Conservation (phyloP, 2,329 filamentous ascomycete genomes). For the Venturia aucupariae region DNA sequence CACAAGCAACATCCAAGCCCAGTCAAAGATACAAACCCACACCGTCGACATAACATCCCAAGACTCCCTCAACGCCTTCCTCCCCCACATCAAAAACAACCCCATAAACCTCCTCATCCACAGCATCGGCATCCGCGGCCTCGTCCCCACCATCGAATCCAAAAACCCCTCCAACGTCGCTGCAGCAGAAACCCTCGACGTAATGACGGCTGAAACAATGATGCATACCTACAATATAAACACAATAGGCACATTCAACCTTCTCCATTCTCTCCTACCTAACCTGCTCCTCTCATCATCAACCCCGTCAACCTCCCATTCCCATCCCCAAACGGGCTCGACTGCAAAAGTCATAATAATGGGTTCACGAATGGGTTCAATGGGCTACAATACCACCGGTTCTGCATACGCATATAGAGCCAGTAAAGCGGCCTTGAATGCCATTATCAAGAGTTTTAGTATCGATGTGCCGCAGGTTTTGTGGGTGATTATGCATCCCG, state of each 20-base stretch:
- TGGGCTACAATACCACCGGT: conserved; percentile 31
- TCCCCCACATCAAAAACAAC: conserved; percentile 15
- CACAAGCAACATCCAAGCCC: not conserved
- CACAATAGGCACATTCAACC: conserved; percentile 33
- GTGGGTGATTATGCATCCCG: conserved; percentile 37
- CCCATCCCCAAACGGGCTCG: not conserved
- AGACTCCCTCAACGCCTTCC: conserved; percentile 20
- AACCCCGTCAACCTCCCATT: too few species aligned
- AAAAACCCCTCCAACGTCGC: conserved; percentile 26
- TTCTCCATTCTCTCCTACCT: conserved; percentile 30
- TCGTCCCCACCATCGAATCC: conserved; percentile 26
- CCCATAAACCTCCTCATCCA: conserved; percentile 35
- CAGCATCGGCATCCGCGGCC: conserved; percentile 36
- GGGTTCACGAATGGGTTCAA: conserved; percentile 37
- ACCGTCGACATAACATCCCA: conserved; percentile 23
- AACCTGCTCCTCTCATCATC: conserved; percentile 20
- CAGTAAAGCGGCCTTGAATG: conserved; percentile 39
- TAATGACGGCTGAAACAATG: conserved; percentile 33
- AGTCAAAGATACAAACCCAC: conserved; percentile 11
- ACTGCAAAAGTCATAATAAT: conserved; percentile 32
- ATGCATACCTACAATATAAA: conserved; percentile 33
- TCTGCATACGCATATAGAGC: conserved; percentile 39
- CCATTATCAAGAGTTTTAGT: conserved; percentile 35
- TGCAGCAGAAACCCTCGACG: conserved; percentile 32
- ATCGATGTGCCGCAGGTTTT: conserved; percentile 35